Evolutionary conservation across 192 early-diverging fungal genomes (phyloP).

Genomic region (Dissophora ornata): DNA sequence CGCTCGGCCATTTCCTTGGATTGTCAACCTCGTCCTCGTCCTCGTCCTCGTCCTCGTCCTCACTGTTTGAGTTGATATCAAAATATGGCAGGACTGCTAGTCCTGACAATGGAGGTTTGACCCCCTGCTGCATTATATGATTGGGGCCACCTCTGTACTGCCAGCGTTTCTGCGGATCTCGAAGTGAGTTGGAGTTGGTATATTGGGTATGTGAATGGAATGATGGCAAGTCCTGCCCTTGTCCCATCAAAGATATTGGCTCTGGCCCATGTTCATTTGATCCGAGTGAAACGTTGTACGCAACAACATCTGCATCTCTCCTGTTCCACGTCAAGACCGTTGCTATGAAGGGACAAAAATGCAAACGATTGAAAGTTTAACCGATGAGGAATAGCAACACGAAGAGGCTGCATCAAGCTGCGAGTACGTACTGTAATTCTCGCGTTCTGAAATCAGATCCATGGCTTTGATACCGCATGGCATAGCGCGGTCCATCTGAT

Average conservation of each 20-base stretch:
- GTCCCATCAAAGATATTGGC: constrained; percentile 8
- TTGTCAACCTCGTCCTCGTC: not conserved
- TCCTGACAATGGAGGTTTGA: constrained; percentile 26
- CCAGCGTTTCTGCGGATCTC: constrained; percentile 11
- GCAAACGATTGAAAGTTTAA: not conserved
- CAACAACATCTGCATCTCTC: constrained; percentile 22
- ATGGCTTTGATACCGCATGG: constrained; percentile 34
- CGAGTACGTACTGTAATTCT: constrained; percentile 5
- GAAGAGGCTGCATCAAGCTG: not conserved
- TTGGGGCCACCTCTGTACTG: not conserved
- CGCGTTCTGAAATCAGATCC: constrained; percentile 1
- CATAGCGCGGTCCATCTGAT: constrained; percentile 17
- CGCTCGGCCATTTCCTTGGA: not conserved
- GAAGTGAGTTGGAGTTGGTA: constrained; percentile 30
- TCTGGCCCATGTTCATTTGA: constrained; percentile 2
- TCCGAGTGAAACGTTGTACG: constrained; percentile 30
- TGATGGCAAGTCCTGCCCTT: constrained; percentile 19
- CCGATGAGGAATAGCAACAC: not conserved
- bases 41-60: constrained; percentile 3
- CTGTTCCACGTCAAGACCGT: constrained; percentile 22
- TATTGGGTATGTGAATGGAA: constrained; percentile 42
- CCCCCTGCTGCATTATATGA: not conserved
- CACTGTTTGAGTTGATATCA: not conserved
- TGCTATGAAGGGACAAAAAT: constrained; percentile 13
- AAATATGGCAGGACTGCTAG: constrained; percentile 10